Base-by-base conservation (phyloP, 2,329 filamentous ascomycete species). In the Sclerotinia spermophila region DNA sequence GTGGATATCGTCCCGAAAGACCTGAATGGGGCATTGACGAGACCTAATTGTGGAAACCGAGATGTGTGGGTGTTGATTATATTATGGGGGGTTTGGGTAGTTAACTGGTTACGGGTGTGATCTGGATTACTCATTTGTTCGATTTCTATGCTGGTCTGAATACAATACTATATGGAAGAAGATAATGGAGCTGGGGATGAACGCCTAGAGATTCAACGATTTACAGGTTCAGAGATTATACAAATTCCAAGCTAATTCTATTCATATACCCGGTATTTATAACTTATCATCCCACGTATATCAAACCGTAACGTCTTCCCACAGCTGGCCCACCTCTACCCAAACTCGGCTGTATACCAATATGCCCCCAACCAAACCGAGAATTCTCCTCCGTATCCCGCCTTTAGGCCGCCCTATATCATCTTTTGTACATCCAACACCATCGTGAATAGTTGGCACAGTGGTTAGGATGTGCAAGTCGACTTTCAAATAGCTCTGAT, bases 61-160 rank as follows among this genome's bases (percentile, higher is more conserved):
- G 72, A 42, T 78, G 77, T 65, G 74, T 77, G 4, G 76, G 74
- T 51, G 61, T 72, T n/a, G 72, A 76, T 40, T 75, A 76, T 65
- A 71, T 77, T 44, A 59, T 75, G 58, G 45, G 62, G 24, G 11
- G 17, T 6, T 11, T 67, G 45, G 33, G 6, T 38, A 53, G 35
- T 38, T 13, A 11, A 21, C 19, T 0, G 5, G 11, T 24, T 42
- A 10, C 24, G 3, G 6, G 21, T 8, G 4, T 8, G 17, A 24
- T 44, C 0, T 24, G 3, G 15, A 62, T 62, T 17, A 7, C 24
- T 44, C 21, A 0, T 40, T 21, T 61, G 19, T 44, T 2, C 5
- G 7, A 8, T 44, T 35, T 13, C 1, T 8, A 15, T n/a, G 5
- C 55, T 3, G n/a, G 11, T 21, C 17, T 58, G n/a, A n/a, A 58